These are phyloP conservation scores for Alternaria solani DNA, from an alignment of 2,329 filamentous ascomycete species.

Conservation along the genomic window DNA sequence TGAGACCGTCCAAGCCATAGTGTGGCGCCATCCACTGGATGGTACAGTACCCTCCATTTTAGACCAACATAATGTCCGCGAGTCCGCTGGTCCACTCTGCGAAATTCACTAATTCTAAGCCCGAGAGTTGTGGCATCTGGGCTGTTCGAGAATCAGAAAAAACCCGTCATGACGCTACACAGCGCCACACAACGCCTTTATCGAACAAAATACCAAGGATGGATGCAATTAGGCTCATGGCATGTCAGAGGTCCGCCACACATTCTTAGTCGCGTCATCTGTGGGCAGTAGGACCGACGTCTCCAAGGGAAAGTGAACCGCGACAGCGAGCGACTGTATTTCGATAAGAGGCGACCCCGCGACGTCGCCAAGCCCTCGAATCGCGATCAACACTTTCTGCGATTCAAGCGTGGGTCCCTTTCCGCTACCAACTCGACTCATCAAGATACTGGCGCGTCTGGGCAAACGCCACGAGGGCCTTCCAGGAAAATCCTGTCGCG, in stretches of 20 bases:
- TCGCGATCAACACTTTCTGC: background rate
- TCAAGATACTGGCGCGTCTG: background rate
- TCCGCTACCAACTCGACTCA: background rate
- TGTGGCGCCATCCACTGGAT: background rate
- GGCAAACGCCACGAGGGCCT: background rate
- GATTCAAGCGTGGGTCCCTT: constrained; percentile 1
- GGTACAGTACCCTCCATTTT: background rate
- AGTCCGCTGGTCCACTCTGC: background rate
- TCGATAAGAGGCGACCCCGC: background rate
- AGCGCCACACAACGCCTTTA: background rate
- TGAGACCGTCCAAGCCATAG: background rate
- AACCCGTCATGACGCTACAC: background rate
- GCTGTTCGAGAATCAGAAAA: background rate
- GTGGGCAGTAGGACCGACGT: background rate
- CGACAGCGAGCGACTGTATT: background rate
- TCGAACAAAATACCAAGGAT: background rate
- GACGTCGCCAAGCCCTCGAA: constrained; percentile 4
- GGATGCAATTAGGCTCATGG: background rate
- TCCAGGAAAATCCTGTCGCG: background rate
- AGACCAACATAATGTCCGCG: background rate
- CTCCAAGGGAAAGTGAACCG: background rate
- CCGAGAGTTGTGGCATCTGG: background rate
- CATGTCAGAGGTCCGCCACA: background rate
- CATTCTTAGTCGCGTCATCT: background rate
- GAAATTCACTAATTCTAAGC: background rate